phyloP scores from a whole-genome alignment of 371 early-diverging fungal species.

The Mucor circinelloides region DNA sequence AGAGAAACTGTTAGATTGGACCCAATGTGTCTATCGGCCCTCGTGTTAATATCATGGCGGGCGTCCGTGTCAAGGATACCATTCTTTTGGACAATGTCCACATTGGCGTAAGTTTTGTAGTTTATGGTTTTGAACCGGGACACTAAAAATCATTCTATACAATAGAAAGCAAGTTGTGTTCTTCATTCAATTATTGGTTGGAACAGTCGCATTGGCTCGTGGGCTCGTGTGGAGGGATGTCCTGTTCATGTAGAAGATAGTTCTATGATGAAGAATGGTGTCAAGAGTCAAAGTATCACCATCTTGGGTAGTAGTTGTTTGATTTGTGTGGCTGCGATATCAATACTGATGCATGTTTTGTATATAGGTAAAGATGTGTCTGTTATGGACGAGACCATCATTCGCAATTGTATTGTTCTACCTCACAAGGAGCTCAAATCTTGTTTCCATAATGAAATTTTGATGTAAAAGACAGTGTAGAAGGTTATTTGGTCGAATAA shows the following conservation, averaged over 20 bases:
- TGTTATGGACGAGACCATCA: slow-evolving; percentile 88
- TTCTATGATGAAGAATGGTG: slow-evolving; percentile 83
- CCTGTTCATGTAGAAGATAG: slow-evolving; percentile 62
- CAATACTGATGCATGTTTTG: slow-evolving; percentile 27
- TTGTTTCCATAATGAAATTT: slow-evolving; percentile 91
- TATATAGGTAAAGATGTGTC: slow-evolving; percentile 78
- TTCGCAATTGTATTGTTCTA: slow-evolving; percentile 95
- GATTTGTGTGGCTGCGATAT: neutral
- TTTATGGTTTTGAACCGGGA: neutral
- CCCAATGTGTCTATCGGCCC: slow-evolving; percentile 97
- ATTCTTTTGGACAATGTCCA: slow-evolving; percentile 94
- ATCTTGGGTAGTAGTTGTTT: slow-evolving; percentile 70
- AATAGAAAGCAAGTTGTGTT: slow-evolving; percentile 73
- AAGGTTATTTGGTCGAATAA: neutral
- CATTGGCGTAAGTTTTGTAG: slow-evolving; percentile 63
- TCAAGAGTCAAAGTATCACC: slow-evolving; percentile 89
- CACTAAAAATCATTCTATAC: neutral
- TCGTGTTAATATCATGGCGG: slow-evolving; percentile 89
- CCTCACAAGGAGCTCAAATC: slow-evolving; percentile 95
- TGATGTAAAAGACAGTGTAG: slow-evolving; percentile 71
- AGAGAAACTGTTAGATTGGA: slow-evolving; percentile 61
- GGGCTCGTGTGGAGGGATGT: slow-evolving; percentile 93
- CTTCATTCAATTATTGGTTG: slow-evolving; percentile 95
- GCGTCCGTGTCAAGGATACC: slow-evolving; percentile 93
- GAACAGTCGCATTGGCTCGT: slow-evolving; percentile 91